Evolutionary conservation across 2,329 filamentous ascomycete genomes (phyloP), one percentile per base, ranked within the genome.

Genomic region (Epicoccum sorghinum): DNA sequence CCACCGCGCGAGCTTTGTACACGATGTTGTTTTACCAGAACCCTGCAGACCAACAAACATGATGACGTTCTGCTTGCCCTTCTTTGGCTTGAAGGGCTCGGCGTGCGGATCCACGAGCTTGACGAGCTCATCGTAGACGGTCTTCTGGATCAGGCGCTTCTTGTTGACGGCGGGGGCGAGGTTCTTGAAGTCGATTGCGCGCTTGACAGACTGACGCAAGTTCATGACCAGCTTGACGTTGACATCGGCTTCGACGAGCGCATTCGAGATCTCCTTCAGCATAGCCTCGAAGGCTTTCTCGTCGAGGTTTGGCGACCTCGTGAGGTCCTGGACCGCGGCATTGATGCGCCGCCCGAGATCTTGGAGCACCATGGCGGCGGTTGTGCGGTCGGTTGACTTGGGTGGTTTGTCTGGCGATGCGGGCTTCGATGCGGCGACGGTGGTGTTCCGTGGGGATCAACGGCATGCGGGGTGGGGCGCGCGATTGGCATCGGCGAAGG

Each of bases 21-120:
- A 98, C 10, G 93, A 96, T 1, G 95, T 99, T 23, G 95, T 99
- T 78, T 99, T 99, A 75, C 95, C 95, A 4, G 93, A 91, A 81
- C 95, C 95, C 77, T 99, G 95, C 43, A 99, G 83, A 79, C 95
- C 95, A 59, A 99, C 95, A 75, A 99, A 98, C 95, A 99, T 99
- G 77, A 99, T 97, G 72, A 99, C 90, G 75, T 97, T 99, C 60
- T 89, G 83, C 75, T 92, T 95, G 62, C 93, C 92, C 79, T 98
- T 99, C 80, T 96, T 96, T 22, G 93, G 93, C 75, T 96, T 95
- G 82, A 96, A 99, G 0, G 93, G 89, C 63, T 96, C 93, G 67
- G 90, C 89, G 77, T 98, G 93, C 24, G 95, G 95, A 69, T 99
- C 92, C 64, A 99, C 95, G 45, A 99, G 88, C 69, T 91, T 89